A percentile compares a stretch with the other conserved stretches of the same genome.
Evolutionary conservation across 2,329 filamentous ascomycete genomes (phyloP).

Genomic region (Cytospora paraplurivora): DNA sequence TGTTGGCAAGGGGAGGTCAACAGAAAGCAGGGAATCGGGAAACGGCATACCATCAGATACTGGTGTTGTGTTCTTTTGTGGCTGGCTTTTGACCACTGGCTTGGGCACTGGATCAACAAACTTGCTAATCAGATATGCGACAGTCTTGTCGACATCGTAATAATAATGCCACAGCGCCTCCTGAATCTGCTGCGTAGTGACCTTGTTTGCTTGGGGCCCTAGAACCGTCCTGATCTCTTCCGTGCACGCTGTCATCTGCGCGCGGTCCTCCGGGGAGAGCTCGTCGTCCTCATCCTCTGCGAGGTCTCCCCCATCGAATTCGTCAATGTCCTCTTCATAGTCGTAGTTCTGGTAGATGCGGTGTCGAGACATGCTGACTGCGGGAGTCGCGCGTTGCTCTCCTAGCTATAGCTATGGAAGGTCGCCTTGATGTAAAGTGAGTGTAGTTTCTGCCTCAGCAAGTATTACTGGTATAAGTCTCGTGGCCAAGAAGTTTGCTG

Average conservation of each 20-base stretch:
- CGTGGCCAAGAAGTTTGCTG: neutral
- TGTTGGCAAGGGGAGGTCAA: constrained; percentile 24
- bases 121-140: constrained; percentile 75
- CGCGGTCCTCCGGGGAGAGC: constrained; percentile 51
- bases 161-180: constrained; percentile 96
- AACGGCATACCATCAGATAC: constrained; percentile 34
- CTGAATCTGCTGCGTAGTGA: constrained; percentile 70
- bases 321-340: constrained; percentile 54
- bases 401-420: neutral
- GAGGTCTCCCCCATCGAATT: constrained; percentile 49
- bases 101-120: constrained; percentile 49
- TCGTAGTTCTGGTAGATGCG: constrained; percentile 51
- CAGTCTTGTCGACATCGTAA: constrained; percentile 85
- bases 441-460: neutral
- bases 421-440: neutral
- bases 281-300: constrained; percentile 48
- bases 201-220: constrained; percentile 58
- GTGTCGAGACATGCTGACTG: constrained; percentile 48
- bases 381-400: neutral
- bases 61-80: constrained; percentile 44
- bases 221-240: constrained; percentile 66
- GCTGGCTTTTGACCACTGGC: constrained; percentile 43
- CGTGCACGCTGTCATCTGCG: constrained; percentile 64
- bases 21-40: constrained; percentile 7
- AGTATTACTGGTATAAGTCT: neutral